Conservation (phyloP, 176 grass and related monocot species). For the Zea mays region DNA sequence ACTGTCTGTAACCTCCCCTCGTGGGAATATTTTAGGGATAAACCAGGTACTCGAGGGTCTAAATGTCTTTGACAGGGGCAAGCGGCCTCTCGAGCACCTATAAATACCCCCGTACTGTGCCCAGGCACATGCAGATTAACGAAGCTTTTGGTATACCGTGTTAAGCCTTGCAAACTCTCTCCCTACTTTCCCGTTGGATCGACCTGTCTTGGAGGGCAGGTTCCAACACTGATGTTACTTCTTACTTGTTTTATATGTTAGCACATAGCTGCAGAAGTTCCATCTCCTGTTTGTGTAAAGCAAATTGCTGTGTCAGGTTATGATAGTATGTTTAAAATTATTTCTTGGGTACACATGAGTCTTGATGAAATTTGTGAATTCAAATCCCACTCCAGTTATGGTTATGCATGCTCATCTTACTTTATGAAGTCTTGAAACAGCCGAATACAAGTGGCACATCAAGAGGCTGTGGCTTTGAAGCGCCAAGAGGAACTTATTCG, state of each 20-base stretch:
- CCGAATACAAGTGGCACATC: conserved; percentile 88
- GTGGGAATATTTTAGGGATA: too few species aligned
- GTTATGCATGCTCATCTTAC: conserved; percentile 9
- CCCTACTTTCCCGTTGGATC: too few species aligned
- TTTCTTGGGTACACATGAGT: conserved; percentile 19
- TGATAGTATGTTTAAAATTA: conserved; percentile 11
- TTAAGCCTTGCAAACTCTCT: too few species aligned
- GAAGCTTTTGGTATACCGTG: too few species aligned
- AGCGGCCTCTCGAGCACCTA: too few species aligned
- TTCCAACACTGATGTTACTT: too few species aligned
- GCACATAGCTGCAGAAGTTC: not conserved
- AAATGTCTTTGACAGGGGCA: too few species aligned
- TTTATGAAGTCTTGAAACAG: conserved; percentile 50
- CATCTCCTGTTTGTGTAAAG: conserved; percentile 1
- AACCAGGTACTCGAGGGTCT: too few species aligned
- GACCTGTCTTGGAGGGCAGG: too few species aligned
- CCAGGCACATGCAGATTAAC: too few species aligned
- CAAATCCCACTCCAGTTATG: not conserved
- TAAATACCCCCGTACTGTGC: too few species aligned
- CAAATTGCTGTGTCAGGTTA: not conserved
- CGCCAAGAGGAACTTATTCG: conserved; percentile 98
- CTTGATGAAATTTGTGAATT: conserved; percentile 24
- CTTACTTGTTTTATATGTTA: conserved; percentile 23
- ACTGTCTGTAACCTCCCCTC: too few species aligned
- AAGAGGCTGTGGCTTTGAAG: conserved; percentile 86